Base-by-base conservation (phyloP, 768 basidiomycete genomes). In the Auricularia cornea region DNA sequence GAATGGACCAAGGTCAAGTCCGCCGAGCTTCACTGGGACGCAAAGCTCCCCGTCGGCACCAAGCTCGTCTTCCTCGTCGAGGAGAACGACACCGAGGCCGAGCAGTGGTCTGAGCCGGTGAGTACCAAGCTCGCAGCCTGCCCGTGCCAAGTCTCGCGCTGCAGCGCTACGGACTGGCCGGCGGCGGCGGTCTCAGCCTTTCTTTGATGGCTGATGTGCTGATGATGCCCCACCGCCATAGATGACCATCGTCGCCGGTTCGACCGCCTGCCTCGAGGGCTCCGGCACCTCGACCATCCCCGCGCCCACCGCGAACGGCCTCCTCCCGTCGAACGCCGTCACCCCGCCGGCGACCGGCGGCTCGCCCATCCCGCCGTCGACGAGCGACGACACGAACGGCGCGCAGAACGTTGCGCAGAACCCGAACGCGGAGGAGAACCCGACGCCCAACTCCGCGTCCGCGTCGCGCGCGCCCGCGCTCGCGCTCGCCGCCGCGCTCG, bases 61-160 rank as follows among this genome's bases (percentile, higher is more conserved):
- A 16, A 57, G 54, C 12, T 57, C 28, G 54, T 57, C 26, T 57
- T 57, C 54, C 54, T 57, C 54, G 54, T 57, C 54, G 54, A 57
- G 54, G 54, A 57, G 54, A 28, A 31, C 54, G 54, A 57, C 30
- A 16, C 28, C 26, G 54, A 57, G 26, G 54, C 54, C 30, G 54
- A 57, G 30, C 16, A 29, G 28, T 57, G 54, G 54, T 57, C 54
- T 26, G 28, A 57, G 8, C 23, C 54, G 10, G 54, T 57, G 54
- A 16, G 54, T 57, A 38, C 54, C 54, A 14, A 10, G 12, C 23
- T 48, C 5, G 44, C 44, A 10, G 23, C 20, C 16, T 20, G 11
- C 44, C 20, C 11, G 20, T 1, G 44, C 44, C 16, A 18, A 18
- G 23, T 12, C 23, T 18, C 12, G 20, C 44, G 23, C 44, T 23